A percentile compares a stretch with the other conserved stretches of the same genome.
Conservation (phyloP, 2,329 filamentous ascomycete species). For the Colletotrichum filicis region DNA sequence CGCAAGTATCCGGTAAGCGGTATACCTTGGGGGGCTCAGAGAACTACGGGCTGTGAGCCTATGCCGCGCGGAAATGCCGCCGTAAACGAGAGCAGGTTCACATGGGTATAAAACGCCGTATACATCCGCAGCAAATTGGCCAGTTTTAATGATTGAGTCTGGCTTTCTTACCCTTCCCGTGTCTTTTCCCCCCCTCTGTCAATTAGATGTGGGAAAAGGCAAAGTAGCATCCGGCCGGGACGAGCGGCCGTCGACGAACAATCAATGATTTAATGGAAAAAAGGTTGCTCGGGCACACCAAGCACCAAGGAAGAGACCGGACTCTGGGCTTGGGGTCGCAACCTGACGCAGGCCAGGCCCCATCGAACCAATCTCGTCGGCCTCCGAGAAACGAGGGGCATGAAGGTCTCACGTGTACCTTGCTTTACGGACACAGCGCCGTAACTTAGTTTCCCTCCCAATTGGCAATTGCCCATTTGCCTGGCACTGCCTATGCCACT, state of each 20-base stretch:
- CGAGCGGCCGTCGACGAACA: constrained; percentile 7
- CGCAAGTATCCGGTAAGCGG: background rate
- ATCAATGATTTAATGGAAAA: constrained; percentile 1
- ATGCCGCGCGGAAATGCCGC: constrained; percentile 10
- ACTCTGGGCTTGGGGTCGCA: constrained; percentile 32
- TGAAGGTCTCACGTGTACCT: constrained; percentile 35
- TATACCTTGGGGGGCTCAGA: background rate
- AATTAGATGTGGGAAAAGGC: background rate
- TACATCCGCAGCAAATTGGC: constrained; percentile 10
- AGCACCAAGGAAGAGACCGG: constrained; percentile 24
- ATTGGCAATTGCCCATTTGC: background rate
- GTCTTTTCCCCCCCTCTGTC: background rate
- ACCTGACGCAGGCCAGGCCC: constrained; percentile 31
- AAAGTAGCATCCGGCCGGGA: constrained; percentile 7
- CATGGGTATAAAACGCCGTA: constrained; percentile 22
- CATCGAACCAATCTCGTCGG: constrained; percentile 27
- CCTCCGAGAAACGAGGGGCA: constrained; percentile 23
- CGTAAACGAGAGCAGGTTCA: constrained; percentile 1
- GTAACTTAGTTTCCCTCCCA: background rate
- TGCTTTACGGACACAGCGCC: constrained; percentile 19
- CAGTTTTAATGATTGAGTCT: background rate
- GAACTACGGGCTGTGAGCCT: background rate
- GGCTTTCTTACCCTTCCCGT: background rate
- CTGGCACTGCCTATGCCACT: background rate
- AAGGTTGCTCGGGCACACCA: constrained; percentile 29